These are phyloP conservation scores for Cryptococcus sp. DNA, from an alignment of 1,284 basidiomycete genomes.

Conservation along the genomic window DNA sequence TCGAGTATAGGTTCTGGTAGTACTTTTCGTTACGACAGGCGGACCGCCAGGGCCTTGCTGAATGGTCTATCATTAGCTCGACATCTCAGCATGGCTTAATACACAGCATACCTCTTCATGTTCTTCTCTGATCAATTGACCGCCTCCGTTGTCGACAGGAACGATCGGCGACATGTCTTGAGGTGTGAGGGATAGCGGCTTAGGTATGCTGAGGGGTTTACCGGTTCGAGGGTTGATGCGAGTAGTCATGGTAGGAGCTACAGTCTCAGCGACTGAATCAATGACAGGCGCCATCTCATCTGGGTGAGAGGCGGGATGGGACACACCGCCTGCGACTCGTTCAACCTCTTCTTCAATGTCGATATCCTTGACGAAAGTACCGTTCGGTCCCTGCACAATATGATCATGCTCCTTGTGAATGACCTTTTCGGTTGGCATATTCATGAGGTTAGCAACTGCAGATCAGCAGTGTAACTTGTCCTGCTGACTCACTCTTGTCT, in stretches of 20 bases:
- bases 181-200: conserved; percentile 22
- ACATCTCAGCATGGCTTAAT: neutral
- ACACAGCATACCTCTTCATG: conserved; percentile 31
- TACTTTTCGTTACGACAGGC: conserved; percentile 28
- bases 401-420: conserved; percentile 31
- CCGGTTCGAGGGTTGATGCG: conserved; percentile 35
- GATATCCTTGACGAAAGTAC: conserved; percentile 19
- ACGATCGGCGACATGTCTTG: conserved; percentile 25
- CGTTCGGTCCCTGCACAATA: conserved; percentile 25
- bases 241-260: conserved; percentile 8
- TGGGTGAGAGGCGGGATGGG: neutral
- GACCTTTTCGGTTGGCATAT: conserved; percentile 22
- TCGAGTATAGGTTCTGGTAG: conserved; percentile 26
- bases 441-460: conserved; percentile 17
- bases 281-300: neutral
- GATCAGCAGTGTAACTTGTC: conserved; percentile 3
- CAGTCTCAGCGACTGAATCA: neutral
- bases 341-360: conserved; percentile 18
- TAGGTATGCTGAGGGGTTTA: conserved; percentile 26
- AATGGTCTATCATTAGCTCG: conserved; percentile 13
- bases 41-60: conserved; percentile 28
- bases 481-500: conserved; percentile 30
- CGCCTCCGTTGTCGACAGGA: conserved; percentile 3
- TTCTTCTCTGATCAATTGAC: conserved; percentile 32
- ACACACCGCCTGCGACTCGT: conserved; percentile 9